Base-by-base conservation (phyloP, 805 yeast genomes). In the Zygosaccharomyces bisporus region DNA sequence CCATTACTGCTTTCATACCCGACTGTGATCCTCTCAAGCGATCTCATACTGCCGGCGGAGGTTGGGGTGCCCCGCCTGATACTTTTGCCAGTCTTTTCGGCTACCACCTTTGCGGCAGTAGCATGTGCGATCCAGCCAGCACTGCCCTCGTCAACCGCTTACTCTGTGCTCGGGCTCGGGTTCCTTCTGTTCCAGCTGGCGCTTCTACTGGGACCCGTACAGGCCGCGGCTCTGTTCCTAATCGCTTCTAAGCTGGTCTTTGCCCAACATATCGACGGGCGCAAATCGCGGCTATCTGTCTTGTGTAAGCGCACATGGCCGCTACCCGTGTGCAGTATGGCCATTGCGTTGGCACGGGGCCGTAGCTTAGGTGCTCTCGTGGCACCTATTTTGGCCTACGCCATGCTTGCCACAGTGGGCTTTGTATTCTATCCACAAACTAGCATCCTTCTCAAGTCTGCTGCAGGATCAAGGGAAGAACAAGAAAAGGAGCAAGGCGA, bases 1-100 rank as follows among this genome's bases (percentile, higher is more conserved):
- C 68, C 68, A 12, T 34, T 64, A 39, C 33, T 62, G 24, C 51
- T 64, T 13, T 56, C 65, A 24, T 60, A 55, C 44, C 66, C 68
- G 19, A 60, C 67, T 6, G 52, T 64, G 20, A 51, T 64, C 8
- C 45, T 64, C 29, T 57, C 67, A 23, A 53, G 58, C 45, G 54
- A 50, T 38, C 43, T 61, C 29, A 53, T 63, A 16, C 41, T 60
- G 31, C 53, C 56, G n/a, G 39, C 36, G 17, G 34, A 45, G 19
- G 16, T 34, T 19, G 35, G 37, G n/a, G 39, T 30, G 4, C 34
- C 13, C 31, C 33, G 50, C 27, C 31, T 47, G 14, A n/a, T 54
- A 18, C 29, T 57, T 6, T 30, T 54, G 31, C 64, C 64, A 18
- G 8, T 58, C 13, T 56, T 60, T 36, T 43, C 51, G 21, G 55